Evolutionary conservation across 345 rosid species (phyloP), one percentile per base, ranked within the genome.

Genomic region (Syzygium aqueum): DNA sequence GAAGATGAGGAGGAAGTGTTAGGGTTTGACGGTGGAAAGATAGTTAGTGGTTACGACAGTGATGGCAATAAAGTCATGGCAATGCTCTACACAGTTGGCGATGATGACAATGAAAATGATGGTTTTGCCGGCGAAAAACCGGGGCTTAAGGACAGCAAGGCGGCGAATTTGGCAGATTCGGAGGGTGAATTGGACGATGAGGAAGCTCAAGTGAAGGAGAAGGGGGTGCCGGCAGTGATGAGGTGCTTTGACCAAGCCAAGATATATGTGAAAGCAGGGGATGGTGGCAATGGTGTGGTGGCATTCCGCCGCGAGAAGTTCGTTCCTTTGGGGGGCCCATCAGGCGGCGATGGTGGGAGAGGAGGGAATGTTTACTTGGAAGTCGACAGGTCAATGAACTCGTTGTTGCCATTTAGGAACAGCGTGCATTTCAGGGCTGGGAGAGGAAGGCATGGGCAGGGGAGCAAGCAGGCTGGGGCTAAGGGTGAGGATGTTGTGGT

Each of bases 261-360:
- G 91, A 92, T 97, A 77, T 97, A 33, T 57, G 98, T 90, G 11
- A 97, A 93, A 90, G 96, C 98, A 0, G 99, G 99, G 61, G 94
- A 95, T 77, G 98, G 98, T 27, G 98, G 98, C 82, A 96, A 96
- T 53, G 99, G 99, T 17, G 97, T 95, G 21, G 94, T 95, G 88
- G 99, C 98, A 16, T 96, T 97, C 91, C 95, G 98, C 25, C 90
- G 97, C 12, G 98, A 97, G 88, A 97, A 95, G 87, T 96, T 90
- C 37, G 97, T 96, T 87, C 99, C 98, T 19, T 53, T 95, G 54
- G 98, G 99, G 16, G 99, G 98, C 6, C 99, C 98, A 5, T 97
- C 98, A 0, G 99, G 99, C 23, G 99, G 99, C 28, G 97, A 97
- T 86, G 98, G 98, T 84, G 98, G 98, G n/a, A 95, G 94, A 89